Evolutionary conservation across 768 basidiomycete species (phyloP).

Genomic region (Pisolithus marmoratus): DNA sequence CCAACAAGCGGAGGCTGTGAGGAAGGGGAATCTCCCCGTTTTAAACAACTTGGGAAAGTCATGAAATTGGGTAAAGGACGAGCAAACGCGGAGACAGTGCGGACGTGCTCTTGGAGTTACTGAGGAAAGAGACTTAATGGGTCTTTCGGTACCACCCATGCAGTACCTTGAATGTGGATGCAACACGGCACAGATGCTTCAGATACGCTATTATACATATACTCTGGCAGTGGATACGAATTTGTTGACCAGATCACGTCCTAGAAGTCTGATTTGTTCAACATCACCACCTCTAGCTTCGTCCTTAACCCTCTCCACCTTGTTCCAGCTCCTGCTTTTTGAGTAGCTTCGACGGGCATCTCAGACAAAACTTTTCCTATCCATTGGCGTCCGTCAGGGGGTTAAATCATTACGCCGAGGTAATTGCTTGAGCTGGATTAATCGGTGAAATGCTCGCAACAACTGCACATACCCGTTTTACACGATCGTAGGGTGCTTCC

Average conservation of each 20-base stretch:
- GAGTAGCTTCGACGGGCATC: constrained; percentile 52
- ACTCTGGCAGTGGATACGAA: too few relatives aligned
- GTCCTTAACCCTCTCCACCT: constrained; percentile 82
- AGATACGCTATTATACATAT: too few relatives aligned
- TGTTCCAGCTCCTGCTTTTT: constrained; percentile 63
- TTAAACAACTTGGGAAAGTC: constrained; percentile 76
- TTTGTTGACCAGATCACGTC: too few relatives aligned
- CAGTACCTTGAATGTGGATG: neutral
- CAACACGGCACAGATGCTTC: too few relatives aligned
- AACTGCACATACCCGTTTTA: constrained; percentile 58
- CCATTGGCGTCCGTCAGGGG: constrained; percentile 86
- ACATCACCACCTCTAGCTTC: constrained; percentile 46
- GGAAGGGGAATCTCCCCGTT: constrained; percentile 60
- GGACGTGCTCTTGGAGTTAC: constrained; percentile 42
- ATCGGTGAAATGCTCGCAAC: neutral
- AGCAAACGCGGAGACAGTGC: constrained; percentile 64
- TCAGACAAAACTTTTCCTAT: constrained; percentile 68
- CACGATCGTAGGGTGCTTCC: constrained; percentile 82
- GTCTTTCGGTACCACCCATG: neutral
- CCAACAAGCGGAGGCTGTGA: constrained; percentile 57
- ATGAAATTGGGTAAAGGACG: constrained; percentile 76
- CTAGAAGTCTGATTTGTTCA: constrained; percentile 12
- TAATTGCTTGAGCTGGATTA: constrained; percentile 42
- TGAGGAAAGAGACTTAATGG: constrained; percentile 14
- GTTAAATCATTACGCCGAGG: constrained; percentile 77